Percentiles rank a stretch among this genome's conserved stretches.
Evolutionary conservation across 2,329 filamentous ascomycete species (phyloP).

Genomic region (Sporothrix euskadiensis): DNA sequence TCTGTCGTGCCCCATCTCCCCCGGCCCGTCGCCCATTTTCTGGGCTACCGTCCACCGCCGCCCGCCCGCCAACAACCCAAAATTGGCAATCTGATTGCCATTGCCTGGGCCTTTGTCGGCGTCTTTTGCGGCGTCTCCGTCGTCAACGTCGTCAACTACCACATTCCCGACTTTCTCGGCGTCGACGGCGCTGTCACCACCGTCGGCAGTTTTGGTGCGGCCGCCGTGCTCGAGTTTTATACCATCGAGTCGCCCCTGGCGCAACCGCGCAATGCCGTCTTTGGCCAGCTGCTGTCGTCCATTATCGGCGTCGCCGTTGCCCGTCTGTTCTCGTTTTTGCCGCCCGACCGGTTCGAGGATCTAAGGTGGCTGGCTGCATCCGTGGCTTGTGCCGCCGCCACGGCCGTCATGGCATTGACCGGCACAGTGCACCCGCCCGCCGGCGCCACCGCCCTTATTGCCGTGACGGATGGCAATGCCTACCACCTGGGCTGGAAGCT

Average conservation of each 20-base stretch:
- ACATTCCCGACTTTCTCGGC: constrained; percentile 55
- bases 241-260: constrained; percentile 70
- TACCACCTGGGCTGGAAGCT: constrained; percentile 67
- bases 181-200: constrained; percentile 56
- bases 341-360: constrained; percentile 44
- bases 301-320: constrained; percentile 61
- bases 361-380: constrained; percentile 66
- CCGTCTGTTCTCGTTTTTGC: constrained; percentile 62
- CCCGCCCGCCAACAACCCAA: constrained; percentile 37
- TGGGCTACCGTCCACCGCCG: constrained; percentile 58
- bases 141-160: constrained; percentile 58
- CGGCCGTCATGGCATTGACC: constrained; percentile 66
- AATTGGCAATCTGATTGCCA: constrained; percentile 59
- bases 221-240: constrained; percentile 74
- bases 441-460: constrained; percentile 70
- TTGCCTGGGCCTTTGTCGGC: constrained; percentile 65
- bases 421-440: constrained; percentile 74
- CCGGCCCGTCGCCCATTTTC: constrained; percentile 63
- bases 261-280: constrained; percentile 68
- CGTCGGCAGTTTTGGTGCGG: constrained; percentile 72
- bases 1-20: constrained; percentile 67
- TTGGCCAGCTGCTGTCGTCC: constrained; percentile 66
- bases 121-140: constrained; percentile 62
- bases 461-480: constrained; percentile 59
- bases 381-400: constrained; percentile 64